Evolutionary conservation across 805 yeast genomes (phyloP), one percentile per base, ranked within the genome.

Genomic region (Candida caryicola): DNA sequence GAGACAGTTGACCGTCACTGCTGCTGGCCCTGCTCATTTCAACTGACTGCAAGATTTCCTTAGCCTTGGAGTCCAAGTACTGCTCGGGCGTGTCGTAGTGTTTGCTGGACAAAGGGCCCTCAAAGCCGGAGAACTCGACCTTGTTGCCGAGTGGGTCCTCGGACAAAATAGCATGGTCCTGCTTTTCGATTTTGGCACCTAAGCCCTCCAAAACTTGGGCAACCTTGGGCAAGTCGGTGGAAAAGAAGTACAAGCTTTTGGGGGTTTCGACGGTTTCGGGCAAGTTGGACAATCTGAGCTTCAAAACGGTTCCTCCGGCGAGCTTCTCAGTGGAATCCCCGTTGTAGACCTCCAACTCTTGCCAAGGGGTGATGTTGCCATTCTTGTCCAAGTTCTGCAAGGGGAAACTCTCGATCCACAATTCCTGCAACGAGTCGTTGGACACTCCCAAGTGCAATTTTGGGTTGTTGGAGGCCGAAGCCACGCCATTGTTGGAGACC

Each of bases 321-420:
- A 65, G 44, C 31, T 47, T 47, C 23, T 53, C 54, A 26, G 67
- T 52, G 19, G 45, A 31, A 48, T 69, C 73, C 4, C 74, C 73
- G 26, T 53, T 46, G 44, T 69, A 69, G 25, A 64, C 57, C 3
- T 44, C 39, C 51, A 62, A 51, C 33, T 69, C 73, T 40, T 69
- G 74, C 64, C 70, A 64, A 4, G 74, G 74, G 25, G 51, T 51
- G 21, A 60, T 38, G 33, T 59, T 50, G 3, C 73, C 74, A 19
- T 54, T 49, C 7, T 36, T 41, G 39, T 66, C 71, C 14, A 46
- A 15, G 34, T 58, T 53, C 44, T 67, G 72, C 29, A 74, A 63
- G 15, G 85, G 87, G 57, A 79, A 82, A 16, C 80, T 64, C 57
- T 82, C 85, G 33, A 85, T 56, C 95, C 95, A 85, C 19, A 77